These are phyloP conservation scores for Colletotrichum truncatum DNA, from an alignment of 2,329 filamentous ascomycete genomes.

Conservation along the genomic window DNA sequence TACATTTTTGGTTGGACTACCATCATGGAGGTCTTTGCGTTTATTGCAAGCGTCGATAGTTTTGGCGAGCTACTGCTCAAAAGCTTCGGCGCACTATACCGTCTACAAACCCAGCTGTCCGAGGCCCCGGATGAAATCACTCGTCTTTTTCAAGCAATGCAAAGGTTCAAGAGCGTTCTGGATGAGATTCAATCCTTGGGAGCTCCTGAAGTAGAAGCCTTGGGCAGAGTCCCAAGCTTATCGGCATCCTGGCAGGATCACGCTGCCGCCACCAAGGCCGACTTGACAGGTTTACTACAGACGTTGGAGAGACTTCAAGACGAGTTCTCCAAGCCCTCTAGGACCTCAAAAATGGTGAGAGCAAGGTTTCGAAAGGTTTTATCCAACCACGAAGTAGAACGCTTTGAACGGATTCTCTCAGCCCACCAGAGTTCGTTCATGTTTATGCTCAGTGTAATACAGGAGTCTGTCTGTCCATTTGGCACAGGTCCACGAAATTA, in stretches of 20 bases:
- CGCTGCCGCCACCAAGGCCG: not conserved
- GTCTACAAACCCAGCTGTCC: not conserved
- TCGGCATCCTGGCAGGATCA: not conserved
- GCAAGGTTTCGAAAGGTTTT: not conserved
- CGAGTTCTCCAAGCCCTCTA: not conserved
- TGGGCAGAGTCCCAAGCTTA: not conserved
- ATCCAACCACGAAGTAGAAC: not conserved
- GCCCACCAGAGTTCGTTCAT: not conserved
- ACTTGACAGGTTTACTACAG: not conserved
- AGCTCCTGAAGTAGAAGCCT: not conserved
- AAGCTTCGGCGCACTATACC: not conserved
- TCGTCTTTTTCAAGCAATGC: not conserved
- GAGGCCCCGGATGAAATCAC: not conserved
- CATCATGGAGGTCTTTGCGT: not conserved
- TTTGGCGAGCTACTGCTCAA: not conserved
- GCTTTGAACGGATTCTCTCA: not conserved
- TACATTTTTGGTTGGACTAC: not conserved
- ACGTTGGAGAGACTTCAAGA: not conserved
- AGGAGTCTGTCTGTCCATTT: not conserved
- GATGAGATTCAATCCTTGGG: not conserved
- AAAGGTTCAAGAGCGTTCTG: not conserved
- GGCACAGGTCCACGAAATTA: rapidly evolving
- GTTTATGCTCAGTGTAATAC: not conserved
- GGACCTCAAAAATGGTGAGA: not conserved
- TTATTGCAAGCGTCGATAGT: not conserved